Base-by-base conservation (phyloP, 2,329 filamentous ascomycete species). In the Pseudogymnoascus sp. region DNA sequence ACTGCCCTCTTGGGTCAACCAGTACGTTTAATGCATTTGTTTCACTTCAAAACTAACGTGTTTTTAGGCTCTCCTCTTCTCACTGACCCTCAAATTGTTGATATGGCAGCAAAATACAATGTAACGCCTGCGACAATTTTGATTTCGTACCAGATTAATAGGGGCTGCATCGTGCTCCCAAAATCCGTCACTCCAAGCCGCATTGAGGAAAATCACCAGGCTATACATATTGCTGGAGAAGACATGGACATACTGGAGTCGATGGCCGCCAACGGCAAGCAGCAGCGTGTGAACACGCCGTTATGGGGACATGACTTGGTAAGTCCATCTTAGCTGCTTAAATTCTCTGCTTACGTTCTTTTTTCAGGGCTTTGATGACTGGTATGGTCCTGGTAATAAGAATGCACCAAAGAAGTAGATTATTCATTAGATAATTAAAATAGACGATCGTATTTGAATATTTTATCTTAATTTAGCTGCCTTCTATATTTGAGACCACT, bases 1-100 rank as follows among this genome's bases (percentile, higher is more conserved):
- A 88, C 75, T 87, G 83, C 37, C 85, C 86, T 6, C 81, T 88
- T 31, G 85, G 80, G 10, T 59, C 41, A 33, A 60, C 63, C 8
- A 40, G 63, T 64, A 63, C n/a, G 33, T 60, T 11, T 31, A 35
- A 11, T 28, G n/a, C 43, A 6, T 6, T 50, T 37, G 11, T 19
- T 2, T 56, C 31, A 33, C 14, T 26, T 61, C 28, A 14, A 14
- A 41, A 16, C 26, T 33, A 16, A 33, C 24, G 7, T 40, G 10
- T 22, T 37, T n/a, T 11, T 43, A 64, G 63, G 63, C 28, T 43
- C 63, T 31, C 63, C 63, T 28, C 41, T 64, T 40, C 31, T 63
- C 14, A 6, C 16, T 24, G 63, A 64, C 43, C 50, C 37, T 14
- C 33, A 64, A 60, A 63, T 66, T 40, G 61, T 62, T 41, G 19